phyloP scores from a whole-genome alignment of 2,329 filamentous ascomycete genomes.

The Neodidymelliopsis sp. region DNA sequence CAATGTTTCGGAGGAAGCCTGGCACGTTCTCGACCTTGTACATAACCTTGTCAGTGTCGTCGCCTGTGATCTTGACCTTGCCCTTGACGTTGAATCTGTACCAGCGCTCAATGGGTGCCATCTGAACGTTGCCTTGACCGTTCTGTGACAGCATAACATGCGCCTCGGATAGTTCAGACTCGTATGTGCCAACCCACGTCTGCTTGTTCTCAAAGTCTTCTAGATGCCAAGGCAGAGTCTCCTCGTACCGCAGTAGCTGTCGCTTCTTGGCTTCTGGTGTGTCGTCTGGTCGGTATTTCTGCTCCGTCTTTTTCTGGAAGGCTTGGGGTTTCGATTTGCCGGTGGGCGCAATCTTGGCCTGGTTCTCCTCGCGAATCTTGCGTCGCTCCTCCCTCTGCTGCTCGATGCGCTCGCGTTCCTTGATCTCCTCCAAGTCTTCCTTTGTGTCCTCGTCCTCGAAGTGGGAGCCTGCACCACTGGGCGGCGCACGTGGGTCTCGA shows the following conservation, averaged over 20 bases:
- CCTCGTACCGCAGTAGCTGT: conserved; percentile 79
- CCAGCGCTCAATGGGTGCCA: conserved; percentile 95
- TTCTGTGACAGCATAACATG: conserved; percentile 78
- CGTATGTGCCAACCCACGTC: conserved; percentile 90
- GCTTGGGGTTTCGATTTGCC: conserved; percentile 70
- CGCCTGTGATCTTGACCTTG: conserved; percentile 80
- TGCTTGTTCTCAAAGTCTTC: conserved; percentile 97
- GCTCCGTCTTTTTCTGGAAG: conserved; percentile 81
- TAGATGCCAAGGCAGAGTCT: conserved; percentile 93
- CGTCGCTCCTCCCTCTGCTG: conserved; percentile 77
- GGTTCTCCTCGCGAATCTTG: conserved; percentile 82
- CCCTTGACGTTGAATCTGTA: conserved; percentile 83
- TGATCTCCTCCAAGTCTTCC: conserved; percentile 72
- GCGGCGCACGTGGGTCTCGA: conserved; percentile 76
- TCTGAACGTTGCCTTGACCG: conserved; percentile 68
- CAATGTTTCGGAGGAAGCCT: conserved; percentile 70
- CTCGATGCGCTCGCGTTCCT: conserved; percentile 66
- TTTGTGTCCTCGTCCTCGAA: conserved; percentile 63
- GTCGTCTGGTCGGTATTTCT: conserved; percentile 82
- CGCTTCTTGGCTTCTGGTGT: conserved; percentile 74
- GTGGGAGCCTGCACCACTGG: conserved; percentile 54
- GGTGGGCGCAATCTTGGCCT: conserved; percentile 91
- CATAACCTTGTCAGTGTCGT: conserved; percentile 87
- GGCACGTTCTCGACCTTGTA: conserved; percentile 76
- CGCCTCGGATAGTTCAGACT: conserved; percentile 82